phyloP scores from a whole-genome alignment of 139 green algal species.

The Volvox africanus region DNA sequence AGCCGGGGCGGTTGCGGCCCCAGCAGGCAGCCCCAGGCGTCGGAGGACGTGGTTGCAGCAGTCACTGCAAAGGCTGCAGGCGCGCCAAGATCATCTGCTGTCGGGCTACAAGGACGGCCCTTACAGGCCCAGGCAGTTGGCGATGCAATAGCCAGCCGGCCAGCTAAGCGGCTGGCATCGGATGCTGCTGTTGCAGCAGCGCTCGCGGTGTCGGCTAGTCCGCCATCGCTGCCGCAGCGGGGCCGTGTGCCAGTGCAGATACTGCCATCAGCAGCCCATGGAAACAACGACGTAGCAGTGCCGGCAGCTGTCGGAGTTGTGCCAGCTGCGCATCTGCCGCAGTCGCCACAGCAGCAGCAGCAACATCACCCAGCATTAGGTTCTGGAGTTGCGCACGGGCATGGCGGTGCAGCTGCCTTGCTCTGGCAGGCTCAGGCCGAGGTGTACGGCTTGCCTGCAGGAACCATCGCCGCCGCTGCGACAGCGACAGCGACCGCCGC shows the following conservation, averaged over 20 bases:
- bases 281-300: background rate
- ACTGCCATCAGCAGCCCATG: background rate
- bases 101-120: background rate
- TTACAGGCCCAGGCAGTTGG: background rate
- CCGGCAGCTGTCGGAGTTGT: background rate
- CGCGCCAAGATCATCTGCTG: background rate
- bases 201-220: background rate
- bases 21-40: background rate
- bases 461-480: background rate
- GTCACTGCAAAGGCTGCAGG: background rate
- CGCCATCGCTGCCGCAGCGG: background rate
- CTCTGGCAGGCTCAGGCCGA: background rate
- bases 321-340: background rate
- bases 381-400: background rate
- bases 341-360: background rate
- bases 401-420: background rate
- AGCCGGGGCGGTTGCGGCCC: background rate
- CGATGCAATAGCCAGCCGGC: background rate
- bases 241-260: background rate
- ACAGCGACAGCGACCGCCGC: background rate
- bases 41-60: background rate
- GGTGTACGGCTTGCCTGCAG: background rate
- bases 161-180: background rate
- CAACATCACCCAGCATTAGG: background rate
- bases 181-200: conserved; percentile 3